A percentile compares a stretch with the other conserved stretches of the same genome.
These are phyloP conservation scores for Verticillium dahliae DNA, from an alignment of 2,329 filamentous ascomycete genomes.

Conservation along the genomic window DNA sequence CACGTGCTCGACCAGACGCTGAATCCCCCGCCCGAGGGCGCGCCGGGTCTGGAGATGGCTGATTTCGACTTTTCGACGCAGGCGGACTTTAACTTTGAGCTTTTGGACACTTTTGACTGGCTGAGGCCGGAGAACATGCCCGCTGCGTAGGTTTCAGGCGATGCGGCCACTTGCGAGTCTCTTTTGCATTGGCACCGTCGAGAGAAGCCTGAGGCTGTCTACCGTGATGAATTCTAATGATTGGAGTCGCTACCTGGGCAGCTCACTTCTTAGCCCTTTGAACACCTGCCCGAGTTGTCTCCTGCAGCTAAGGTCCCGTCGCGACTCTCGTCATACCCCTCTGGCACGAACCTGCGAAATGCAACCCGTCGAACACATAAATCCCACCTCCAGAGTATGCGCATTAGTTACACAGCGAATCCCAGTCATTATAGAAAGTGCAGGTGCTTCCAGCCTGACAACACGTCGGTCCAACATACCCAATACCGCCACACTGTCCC, in stretches of 20 bases:
- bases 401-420: background rate
- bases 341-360: too few species aligned
- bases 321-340: too few species aligned
- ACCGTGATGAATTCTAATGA: too few species aligned
- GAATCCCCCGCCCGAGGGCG: constrained; percentile 10
- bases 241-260: too few species aligned
- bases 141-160: background rate
- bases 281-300: too few species aligned
- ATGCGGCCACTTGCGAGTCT: background rate
- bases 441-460: background rate
- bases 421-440: constrained; percentile 1
- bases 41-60: constrained; percentile 12
- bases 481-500: background rate
- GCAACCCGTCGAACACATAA: too few species aligned
- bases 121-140: constrained; percentile 18
- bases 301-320: too few species aligned
- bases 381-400: background rate
- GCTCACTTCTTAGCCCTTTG: too few species aligned
- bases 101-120: constrained; percentile 44
- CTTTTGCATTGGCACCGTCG: too few species aligned
- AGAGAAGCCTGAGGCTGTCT: too few species aligned
- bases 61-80: constrained; percentile 26
- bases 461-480: background rate
- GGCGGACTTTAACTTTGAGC: constrained; percentile 37
- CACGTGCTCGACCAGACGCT: constrained; percentile 38